Conservation (phyloP, 768 basidiomycete genomes). For the Epithele typhae region DNA sequence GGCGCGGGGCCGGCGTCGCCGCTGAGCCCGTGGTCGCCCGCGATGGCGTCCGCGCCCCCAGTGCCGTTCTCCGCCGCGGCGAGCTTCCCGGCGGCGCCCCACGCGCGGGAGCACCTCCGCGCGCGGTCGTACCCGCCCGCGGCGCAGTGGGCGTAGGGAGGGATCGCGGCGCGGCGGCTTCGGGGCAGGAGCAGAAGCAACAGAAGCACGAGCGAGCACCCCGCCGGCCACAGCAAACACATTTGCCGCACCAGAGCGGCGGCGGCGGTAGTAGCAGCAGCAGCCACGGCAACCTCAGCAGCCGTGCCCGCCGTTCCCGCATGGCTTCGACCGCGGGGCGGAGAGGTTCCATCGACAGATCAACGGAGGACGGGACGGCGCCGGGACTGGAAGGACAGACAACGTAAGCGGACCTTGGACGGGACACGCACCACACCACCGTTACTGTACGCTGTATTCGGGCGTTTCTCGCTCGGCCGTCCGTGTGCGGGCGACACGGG, state of each 20-base stretch:
- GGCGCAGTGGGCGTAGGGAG: no score
- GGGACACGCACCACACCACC: constrained; percentile 15
- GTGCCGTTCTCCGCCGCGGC: constrained; percentile 16
- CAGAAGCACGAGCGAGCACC: constrained; percentile 16
- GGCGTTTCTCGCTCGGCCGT: no score
- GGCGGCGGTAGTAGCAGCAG: no score
- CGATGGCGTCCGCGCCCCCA: constrained; percentile 21
- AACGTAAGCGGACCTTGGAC: constrained; percentile 11
- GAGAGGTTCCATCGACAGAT: constrained; percentile 10
- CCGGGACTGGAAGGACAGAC: constrained; percentile 9
- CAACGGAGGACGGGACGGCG: constrained; percentile 12
- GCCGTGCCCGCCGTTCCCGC: constrained; percentile 4
- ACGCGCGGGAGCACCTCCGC: constrained; percentile 20
- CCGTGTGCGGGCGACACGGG: no score
- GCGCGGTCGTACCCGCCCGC: constrained; percentile 21
- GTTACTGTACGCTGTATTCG: no score
- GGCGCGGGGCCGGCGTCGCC: constrained; percentile 12
- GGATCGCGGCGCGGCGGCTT: no score
- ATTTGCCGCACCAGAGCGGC: no score
- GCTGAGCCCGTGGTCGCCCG: constrained; percentile 15
- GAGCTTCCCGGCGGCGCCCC: constrained; percentile 16
- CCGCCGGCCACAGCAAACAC: no score
- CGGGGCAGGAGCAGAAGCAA: no score
- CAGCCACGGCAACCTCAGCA: constrained; percentile 8
- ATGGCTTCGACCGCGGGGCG: constrained; percentile 9